A percentile compares a stretch with the other conserved stretches of the same genome.
These are phyloP conservation scores for Asterophora parasitica DNA, from an alignment of 768 basidiomycete species.

Conservation along the genomic window DNA sequence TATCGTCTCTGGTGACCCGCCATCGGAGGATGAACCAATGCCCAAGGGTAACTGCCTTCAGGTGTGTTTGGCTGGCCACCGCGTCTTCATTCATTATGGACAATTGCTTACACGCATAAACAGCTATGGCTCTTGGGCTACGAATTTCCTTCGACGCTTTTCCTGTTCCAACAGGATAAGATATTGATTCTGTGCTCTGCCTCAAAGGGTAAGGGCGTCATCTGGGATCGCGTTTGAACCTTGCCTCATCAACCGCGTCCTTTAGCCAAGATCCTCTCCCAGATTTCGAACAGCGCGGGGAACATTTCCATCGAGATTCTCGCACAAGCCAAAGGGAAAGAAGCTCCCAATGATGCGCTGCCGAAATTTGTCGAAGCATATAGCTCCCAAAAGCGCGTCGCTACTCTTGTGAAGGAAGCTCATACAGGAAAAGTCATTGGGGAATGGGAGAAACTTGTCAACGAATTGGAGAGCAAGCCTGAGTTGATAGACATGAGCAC, in stretches of 20 bases:
- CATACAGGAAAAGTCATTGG: constrained; percentile 80
- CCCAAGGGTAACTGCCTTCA: constrained; percentile 90
- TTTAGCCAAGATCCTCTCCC: constrained; percentile 80
- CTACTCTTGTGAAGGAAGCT: constrained; percentile 75
- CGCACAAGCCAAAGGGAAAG: constrained; percentile 76
- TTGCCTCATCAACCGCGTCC: constrained; percentile 4
- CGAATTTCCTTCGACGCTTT: constrained; percentile 93
- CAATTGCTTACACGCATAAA: constrained; percentile 14
- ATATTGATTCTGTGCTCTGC: constrained; percentile 80
- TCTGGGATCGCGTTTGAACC: background rate
- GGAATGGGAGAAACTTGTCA: constrained; percentile 76
- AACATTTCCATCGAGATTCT: constrained; percentile 70
- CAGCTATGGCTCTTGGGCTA: constrained; percentile 97
- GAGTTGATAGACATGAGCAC: constrained; percentile 76
- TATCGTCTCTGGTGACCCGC: constrained; percentile 72
- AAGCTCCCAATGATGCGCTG: constrained; percentile 68
- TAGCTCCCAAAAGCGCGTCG: constrained; percentile 60
- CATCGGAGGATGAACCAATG: constrained; percentile 83
- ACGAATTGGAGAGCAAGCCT: constrained; percentile 52
- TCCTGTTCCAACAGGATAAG: constrained; percentile 76
- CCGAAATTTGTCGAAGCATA: constrained; percentile 63
- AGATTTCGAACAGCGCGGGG: constrained; percentile 57
- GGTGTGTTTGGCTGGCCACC: constrained; percentile 38
- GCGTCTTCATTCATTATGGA: background rate
- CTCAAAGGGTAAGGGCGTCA: constrained; percentile 65